phyloP scores from a whole-genome alignment of 768 basidiomycete species.

The Trametes maxima region DNA sequence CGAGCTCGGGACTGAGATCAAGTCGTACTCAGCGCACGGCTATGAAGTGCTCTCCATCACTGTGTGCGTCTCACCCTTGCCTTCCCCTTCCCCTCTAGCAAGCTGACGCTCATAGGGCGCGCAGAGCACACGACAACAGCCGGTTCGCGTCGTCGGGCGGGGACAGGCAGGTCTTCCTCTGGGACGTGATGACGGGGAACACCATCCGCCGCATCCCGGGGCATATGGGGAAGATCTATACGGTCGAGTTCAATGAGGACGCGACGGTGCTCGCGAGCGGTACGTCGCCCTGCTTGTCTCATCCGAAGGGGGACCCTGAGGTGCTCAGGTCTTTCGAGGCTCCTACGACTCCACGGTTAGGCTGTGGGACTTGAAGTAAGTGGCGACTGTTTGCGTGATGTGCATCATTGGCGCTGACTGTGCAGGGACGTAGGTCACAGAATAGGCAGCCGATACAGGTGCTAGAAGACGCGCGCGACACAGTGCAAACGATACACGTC shows the following conservation, averaged over 20 bases:
- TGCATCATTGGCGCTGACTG: background rate
- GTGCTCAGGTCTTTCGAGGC: slow-evolving; percentile 46
- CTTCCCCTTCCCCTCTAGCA: background rate
- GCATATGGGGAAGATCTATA: slow-evolving; percentile 89
- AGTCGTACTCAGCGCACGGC: slow-evolving; percentile 87
- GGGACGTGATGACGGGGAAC: slow-evolving; percentile 91
- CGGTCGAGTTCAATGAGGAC: slow-evolving; percentile 88
- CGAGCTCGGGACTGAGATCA: slow-evolving; percentile 82
- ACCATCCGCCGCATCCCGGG: slow-evolving; percentile 84
- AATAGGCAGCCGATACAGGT: slow-evolving; percentile 87
- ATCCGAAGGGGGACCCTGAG: slow-evolving; percentile 11
- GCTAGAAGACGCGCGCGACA: slow-evolving; percentile 86
- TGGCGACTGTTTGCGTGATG: slow-evolving; percentile 1
- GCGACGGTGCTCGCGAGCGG: slow-evolving; percentile 88
- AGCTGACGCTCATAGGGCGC: background rate
- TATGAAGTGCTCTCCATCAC: slow-evolving; percentile 92
- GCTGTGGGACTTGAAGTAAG: slow-evolving; percentile 89
- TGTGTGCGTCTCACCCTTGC: slow-evolving; percentile 57
- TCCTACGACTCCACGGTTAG: slow-evolving; percentile 91
- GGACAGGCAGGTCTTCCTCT: slow-evolving; percentile 89
- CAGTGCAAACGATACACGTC: slow-evolving; percentile 78
- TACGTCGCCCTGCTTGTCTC: slow-evolving; percentile 36
- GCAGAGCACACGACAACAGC: slow-evolving; percentile 88
- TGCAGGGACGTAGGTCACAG: slow-evolving; percentile 53
- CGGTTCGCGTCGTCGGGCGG: slow-evolving; percentile 94